Evolutionary conservation across 345 rosid genomes (phyloP).

Genomic region (Pistacia integerrima): DNA sequence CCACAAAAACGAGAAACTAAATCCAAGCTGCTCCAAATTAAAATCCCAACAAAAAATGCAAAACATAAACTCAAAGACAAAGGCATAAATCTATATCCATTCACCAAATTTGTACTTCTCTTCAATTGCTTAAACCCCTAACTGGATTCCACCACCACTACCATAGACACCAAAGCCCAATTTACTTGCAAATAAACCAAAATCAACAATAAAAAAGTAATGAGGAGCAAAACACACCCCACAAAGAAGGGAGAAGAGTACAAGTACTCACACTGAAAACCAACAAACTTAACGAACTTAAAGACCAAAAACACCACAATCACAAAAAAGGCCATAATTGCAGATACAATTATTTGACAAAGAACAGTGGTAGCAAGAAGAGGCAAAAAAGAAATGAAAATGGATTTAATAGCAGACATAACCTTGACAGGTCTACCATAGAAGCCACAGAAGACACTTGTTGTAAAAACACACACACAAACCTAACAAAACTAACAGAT

Average conservation of each 20-base stretch:
- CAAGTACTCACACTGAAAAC: slow-evolving; percentile 22
- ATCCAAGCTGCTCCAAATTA: slow-evolving; percentile 30
- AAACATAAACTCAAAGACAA: slow-evolving; percentile 38
- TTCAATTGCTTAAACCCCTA: too few species aligned
- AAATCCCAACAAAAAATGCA: slow-evolving; percentile 20
- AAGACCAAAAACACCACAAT: slow-evolving; percentile 23
- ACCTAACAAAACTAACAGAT: too few species aligned
- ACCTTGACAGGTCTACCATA: slow-evolving; percentile 84
- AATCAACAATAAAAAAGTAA: slow-evolving; percentile 3
- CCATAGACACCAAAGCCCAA: too few species aligned
- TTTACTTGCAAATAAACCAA: too few species aligned
- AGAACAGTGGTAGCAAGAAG: slow-evolving; percentile 41
- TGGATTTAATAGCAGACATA: slow-evolving; percentile 53
- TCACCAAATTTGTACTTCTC: slow-evolving; percentile 6
- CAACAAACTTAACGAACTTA: slow-evolving; percentile 29
- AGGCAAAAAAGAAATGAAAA: slow-evolving; percentile 56
- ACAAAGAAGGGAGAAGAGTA: slow-evolving; percentile 34
- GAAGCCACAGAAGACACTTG: slow-evolving; percentile 66
- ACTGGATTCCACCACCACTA: too few species aligned
- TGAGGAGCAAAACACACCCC: slow-evolving; percentile 14
- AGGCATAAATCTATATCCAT: slow-evolving; percentile 51
- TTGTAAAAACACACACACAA: too few species aligned
- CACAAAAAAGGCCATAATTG: slow-evolving; percentile 30
- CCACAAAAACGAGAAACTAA: slow-evolving; percentile 16
- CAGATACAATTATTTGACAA: slow-evolving; percentile 27